Percentiles rank a stretch among this genome's conserved stretches.
Conservation (phyloP, 2,329 filamentous ascomycete genomes). For the Phialophora expanda region DNA sequence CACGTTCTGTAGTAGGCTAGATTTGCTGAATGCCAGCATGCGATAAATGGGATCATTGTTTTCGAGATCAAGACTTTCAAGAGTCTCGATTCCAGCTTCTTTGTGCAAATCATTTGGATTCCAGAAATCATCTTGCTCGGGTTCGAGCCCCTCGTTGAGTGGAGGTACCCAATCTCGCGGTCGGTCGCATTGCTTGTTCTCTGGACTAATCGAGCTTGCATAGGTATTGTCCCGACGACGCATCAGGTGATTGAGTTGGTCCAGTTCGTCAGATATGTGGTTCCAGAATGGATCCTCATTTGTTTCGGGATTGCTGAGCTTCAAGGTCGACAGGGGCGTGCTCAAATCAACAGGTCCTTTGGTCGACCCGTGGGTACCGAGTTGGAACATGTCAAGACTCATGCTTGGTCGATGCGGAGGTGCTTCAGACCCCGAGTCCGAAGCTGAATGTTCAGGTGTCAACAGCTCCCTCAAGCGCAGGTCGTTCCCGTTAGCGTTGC, state of each 20-base stretch:
- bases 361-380: slow-evolving; percentile 2
- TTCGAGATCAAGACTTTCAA: slow-evolving; percentile 13
- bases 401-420: slow-evolving; percentile 49
- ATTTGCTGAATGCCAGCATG: slow-evolving; percentile 45
- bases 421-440: slow-evolving; percentile 39
- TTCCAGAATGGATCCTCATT: slow-evolving; percentile 31
- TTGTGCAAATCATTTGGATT: slow-evolving; percentile 32
- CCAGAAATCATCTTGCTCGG: slow-evolving; percentile 24
- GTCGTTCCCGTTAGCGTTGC: slow-evolving; percentile 13
- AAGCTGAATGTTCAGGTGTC: slow-evolving; percentile 25
- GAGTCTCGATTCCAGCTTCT: slow-evolving; percentile 13
- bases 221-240: slow-evolving; percentile 39
- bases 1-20: slow-evolving; percentile 47
- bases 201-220: slow-evolving; percentile 20
- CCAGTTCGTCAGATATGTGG: slow-evolving; percentile 33
- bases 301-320: slow-evolving; percentile 17
- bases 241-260: slow-evolving; percentile 36
- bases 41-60: slow-evolving; percentile 34
- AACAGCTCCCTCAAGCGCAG: slow-evolving; percentile 24
- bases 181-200: slow-evolving; percentile 24
- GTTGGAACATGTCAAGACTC: slow-evolving; percentile 42
- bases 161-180: slow-evolving; percentile 4
- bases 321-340: slow-evolving; percentile 27
- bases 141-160: not conserved
- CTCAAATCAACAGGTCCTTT: slow-evolving; percentile 26